Base-by-base conservation (phyloP, 2,329 filamentous ascomycete genomes). In the Rutstroemia sp. region DNA sequence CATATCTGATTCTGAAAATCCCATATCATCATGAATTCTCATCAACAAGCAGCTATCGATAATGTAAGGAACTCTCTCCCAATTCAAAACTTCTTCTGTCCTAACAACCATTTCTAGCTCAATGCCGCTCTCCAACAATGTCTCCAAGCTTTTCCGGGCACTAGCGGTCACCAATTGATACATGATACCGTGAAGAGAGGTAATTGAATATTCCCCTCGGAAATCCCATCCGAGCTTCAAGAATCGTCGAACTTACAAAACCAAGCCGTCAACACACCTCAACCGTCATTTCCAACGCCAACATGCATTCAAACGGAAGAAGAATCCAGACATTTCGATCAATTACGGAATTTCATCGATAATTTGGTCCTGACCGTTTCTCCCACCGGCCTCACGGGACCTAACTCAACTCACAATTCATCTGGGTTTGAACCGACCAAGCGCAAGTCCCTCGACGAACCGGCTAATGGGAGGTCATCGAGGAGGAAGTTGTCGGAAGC, bases 331-430 rank as follows among this genome's bases (percentile, higher is more conserved):
- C 53, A 45, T 45, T 56, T 56, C 27, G 53, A 56, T 51, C 53
- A 56, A 45, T 51, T 56, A 51, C 53, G 53, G 42, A 56, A 56
- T 39, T 56, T 56, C 39, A 56, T 56, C 39, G 53, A 56, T 16
- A 51, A 56, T 23, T 46, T 56, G n/a, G 53, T 56, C 25, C 51
- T 56, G 7, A 51, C 53, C 2, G 53, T 56, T 19, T 51, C 53
- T 44, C 39, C 53, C 12, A 47, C 19, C 3, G 44, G 19, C 38
- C 47, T 47, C 41, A 44, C 41, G n/a, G n/a, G 39, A 46, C 21
- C 21, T 21, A 46, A 12, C 42, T 21, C 12, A 46, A 21, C 42
- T 16, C 44, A 47, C 18, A 42, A n/a, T 18, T 27, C 27, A n/a
- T 37, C 53, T 18, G 41, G 16, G 38, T 45, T 41, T 16, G 53